Percentiles rank a stretch among this genome's conserved stretches.
Conservation (phyloP, 2,329 filamentous ascomycete genomes). For the Aspergillus novoparasiticus region DNA sequence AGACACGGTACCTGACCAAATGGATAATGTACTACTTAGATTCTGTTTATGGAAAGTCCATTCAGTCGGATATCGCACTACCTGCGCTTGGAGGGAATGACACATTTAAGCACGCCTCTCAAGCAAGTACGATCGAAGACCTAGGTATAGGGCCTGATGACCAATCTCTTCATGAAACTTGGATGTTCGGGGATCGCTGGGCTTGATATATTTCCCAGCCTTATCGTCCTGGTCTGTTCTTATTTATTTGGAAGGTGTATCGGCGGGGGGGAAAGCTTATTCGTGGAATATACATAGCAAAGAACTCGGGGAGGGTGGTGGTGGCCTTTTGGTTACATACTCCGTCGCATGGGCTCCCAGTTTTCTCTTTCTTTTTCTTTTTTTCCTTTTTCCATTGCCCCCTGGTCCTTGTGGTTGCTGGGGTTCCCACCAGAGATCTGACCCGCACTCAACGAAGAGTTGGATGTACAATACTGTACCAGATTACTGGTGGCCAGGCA, state of each 20-base stretch:
- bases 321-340: not conserved
- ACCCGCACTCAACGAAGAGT: not conserved
- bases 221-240: slow-evolving; percentile 8
- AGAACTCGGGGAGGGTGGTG: not conserved
- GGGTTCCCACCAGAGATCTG: too few species aligned
- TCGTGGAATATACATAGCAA: not conserved
- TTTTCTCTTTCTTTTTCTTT: not conserved
- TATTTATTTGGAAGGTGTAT: not conserved
- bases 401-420: not conserved
- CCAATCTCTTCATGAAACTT: slow-evolving; percentile 14
- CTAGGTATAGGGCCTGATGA: slow-evolving; percentile 12
- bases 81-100: not conserved
- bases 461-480: not conserved
- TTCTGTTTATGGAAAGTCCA: not conserved
- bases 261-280: not conserved
- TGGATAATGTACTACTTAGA: slow-evolving; percentile 9
- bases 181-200: slow-evolving; percentile 24
- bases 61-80: not conserved
- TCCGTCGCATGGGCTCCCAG: not conserved
- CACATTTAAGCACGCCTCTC: not conserved
- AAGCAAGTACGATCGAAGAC: not conserved
- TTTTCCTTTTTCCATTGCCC: not conserved
- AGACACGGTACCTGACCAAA: slow-evolving; percentile 13
- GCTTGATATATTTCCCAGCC: slow-evolving; percentile 16
- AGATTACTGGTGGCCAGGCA: not conserved